A percentile compares a stretch with the other conserved stretches of the same genome.
Evolutionary conservation across 257 asterid species (phyloP).

Genomic region (Echites panduratus): DNA sequence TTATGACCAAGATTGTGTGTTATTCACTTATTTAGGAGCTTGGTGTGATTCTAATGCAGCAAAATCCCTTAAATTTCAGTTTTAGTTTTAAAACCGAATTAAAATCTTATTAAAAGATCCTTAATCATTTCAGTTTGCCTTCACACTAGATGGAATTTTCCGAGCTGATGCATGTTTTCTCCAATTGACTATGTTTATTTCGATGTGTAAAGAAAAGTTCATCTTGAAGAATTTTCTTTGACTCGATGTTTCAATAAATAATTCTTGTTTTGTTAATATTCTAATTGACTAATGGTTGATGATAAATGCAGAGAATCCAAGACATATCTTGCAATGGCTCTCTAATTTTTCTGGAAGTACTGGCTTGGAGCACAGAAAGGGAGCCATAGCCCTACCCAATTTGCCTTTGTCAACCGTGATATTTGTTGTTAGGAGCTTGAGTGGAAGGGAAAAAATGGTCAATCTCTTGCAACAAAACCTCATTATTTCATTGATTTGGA

Average conservation of each 20-base stretch:
- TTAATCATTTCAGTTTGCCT: background rate
- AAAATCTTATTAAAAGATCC: background rate
- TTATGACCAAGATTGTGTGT: background rate
- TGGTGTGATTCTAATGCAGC: background rate
- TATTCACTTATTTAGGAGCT: background rate
- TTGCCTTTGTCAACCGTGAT: constrained; percentile 89
- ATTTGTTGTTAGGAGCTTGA: constrained; percentile 97
- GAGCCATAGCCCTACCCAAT: constrained; percentile 89
- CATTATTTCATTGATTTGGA: constrained; percentile 96
- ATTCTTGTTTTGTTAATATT: background rate
- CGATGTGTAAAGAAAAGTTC: background rate
- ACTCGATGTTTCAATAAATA: background rate
- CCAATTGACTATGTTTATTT: background rate
- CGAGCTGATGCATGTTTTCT: background rate
- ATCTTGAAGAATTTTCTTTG: background rate
- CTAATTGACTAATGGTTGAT: constrained; percentile 15
- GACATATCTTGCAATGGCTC: constrained; percentile 81
- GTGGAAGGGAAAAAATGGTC: constrained; percentile 98
- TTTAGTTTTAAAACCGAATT: background rate
- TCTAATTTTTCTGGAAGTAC: constrained; percentile 58
- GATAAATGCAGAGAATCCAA: constrained; percentile 55
- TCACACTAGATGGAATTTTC: background rate
- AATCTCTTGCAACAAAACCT: constrained; percentile 98
- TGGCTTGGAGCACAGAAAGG: constrained; percentile 64
- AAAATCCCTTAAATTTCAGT: background rate